Conservation (phyloP, 176 grass and related monocot genomes). For the Thalia dealbata region DNA sequence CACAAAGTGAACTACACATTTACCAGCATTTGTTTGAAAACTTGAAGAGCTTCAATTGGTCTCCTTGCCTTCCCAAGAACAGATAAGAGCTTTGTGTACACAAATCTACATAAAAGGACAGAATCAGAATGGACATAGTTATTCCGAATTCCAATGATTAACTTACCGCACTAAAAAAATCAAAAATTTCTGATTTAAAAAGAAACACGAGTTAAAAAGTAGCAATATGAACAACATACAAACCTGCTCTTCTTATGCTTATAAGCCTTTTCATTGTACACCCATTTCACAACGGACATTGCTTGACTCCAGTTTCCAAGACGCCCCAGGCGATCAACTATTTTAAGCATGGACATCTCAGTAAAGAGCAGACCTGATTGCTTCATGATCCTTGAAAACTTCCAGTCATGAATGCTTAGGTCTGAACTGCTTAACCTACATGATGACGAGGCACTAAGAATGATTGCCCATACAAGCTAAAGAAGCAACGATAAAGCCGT, state of each 20-base stretch:
- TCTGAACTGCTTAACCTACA: conserved; percentile 40
- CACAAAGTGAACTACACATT: neutral
- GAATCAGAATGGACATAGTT: neutral
- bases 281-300: conserved; percentile 70
- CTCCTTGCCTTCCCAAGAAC: conserved; percentile 73
- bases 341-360: conserved; percentile 63
- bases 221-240: neutral
- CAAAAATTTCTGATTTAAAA: neutral
- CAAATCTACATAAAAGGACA: conserved; percentile 49
- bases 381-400: conserved; percentile 73
- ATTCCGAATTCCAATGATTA: neutral
- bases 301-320: conserved; percentile 68
- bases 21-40: conserved; percentile 76
- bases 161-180: neutral
- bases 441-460: conserved; percentile 1
- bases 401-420: conserved; percentile 58
- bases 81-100: conserved; percentile 79
- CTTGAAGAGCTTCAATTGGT: conserved; percentile 59
- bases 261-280: conserved; percentile 66
- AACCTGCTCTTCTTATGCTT: conserved; percentile 80
- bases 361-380: conserved; percentile 47
- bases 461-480: neutral
- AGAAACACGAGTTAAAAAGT: neutral
- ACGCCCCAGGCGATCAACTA: conserved; percentile 55
- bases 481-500: neutral